Base-by-base conservation (phyloP, 208 protist species). In the Trypanosoma melophagium region DNA sequence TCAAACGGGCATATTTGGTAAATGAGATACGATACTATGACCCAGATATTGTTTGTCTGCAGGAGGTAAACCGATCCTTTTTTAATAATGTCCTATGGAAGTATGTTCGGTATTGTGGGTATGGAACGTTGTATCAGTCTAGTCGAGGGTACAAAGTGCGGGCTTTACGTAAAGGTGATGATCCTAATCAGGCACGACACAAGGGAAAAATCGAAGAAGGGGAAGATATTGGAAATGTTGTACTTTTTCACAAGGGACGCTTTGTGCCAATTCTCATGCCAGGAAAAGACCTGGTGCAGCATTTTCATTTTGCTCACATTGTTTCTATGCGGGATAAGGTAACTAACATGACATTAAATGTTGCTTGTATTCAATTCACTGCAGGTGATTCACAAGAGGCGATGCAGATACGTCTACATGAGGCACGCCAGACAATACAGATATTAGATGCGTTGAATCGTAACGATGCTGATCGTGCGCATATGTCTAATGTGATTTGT, bases 141-240 rank as follows among this genome's bases (percentile, higher is more conserved):
- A 89, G 81, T 60, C 86, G 89, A 24, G 86, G 82, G 40, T 77
- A 84, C 25, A 67, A 78, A 35, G 80, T 90, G n/a, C 59, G 71
- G 4, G 84, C 76, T 16, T 76, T 88, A 21, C 83, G 85, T 14
- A 59, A 58, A 14, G 88, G 85, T 21, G 83, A 90, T 57, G 63
- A 85, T 57, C 66, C 81, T 0, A 42, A 49, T 14, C n/a, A 65
- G 5, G 62, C 61, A 44, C 68, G 72, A 1, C 74, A 90, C 55
- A 24, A 47, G 2, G 81, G 77, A 10, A 90, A 87, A 55, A 81
- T 95, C 28, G 52, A 42, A 12, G 70, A 73, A 51, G 44, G 59
- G 28, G 86, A 95, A 61, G 89, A 95, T 65, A 93, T 95, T 71
- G 89, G 89, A 63, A 95, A 95, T 57, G 89, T 91, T 25, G 31